A percentile compares a stretch with the other conserved stretches of the same genome.
These are phyloP conservation scores for Thraustochytrium striatum DNA, from an alignment of 352 stramenopile genomes.

Conservation along the genomic window DNA sequence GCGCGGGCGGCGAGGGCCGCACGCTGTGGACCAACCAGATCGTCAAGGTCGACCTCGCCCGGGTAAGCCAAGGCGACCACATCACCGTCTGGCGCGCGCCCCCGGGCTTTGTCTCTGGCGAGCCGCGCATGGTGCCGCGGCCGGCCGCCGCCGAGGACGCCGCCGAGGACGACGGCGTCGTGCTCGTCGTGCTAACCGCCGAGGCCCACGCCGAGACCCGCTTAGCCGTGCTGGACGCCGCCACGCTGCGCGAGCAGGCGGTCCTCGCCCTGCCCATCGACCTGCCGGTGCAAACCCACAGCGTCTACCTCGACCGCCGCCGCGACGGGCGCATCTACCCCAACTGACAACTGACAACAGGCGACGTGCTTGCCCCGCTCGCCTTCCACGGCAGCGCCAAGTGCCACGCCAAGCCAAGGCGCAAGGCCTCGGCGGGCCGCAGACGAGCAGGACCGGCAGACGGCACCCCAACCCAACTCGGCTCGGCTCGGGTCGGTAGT, in stretches of 20 bases:
- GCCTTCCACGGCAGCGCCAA: too few species aligned
- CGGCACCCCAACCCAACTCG: too few species aligned
- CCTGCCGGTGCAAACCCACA: slow-evolving; percentile 37
- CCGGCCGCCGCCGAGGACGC: not conserved
- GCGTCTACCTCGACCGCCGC: slow-evolving; percentile 18
- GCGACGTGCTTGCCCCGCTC: too few species aligned
- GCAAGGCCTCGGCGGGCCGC: too few species aligned
- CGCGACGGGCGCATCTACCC: slow-evolving; percentile 1
- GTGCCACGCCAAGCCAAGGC: too few species aligned
- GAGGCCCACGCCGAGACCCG: not conserved
- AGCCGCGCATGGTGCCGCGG: slow-evolving; percentile 29
- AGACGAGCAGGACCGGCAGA: too few species aligned
- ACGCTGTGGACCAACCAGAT: slow-evolving; percentile 44
- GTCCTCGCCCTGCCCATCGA: slow-evolving; percentile 5
- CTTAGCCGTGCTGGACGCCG: not conserved
- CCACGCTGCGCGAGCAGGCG: not conserved
- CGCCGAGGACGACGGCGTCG: slow-evolving; percentile 34
- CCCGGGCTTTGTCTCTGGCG: slow-evolving; percentile 20
- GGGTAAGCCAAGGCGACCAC: not conserved
- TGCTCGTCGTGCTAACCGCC: not conserved
- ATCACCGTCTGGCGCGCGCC: not conserved
- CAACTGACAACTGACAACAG: too few species aligned
- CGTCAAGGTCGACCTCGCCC: slow-evolving; percentile 16
- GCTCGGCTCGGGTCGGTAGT: too few species aligned
- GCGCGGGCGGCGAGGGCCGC: not conserved